A percentile compares a stretch with the other conserved stretches of the same genome.
phyloP scores from a whole-genome alignment of 306 rosid species.

The Cicer pinnatifidum region DNA sequence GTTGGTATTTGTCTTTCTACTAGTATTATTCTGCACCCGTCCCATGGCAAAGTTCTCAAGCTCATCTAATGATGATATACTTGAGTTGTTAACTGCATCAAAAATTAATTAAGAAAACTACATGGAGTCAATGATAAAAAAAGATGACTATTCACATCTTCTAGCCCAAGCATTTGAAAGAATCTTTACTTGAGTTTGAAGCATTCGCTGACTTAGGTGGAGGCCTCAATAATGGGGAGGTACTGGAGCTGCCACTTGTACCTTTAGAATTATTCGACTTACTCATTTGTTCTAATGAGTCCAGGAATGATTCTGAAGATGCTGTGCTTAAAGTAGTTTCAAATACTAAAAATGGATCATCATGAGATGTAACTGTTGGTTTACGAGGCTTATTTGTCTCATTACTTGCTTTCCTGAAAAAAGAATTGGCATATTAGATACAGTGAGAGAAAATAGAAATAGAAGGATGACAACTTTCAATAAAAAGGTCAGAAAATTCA shows the following conservation, averaged over 20 bases:
- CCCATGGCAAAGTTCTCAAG: slow-evolving; percentile 83
- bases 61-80: slow-evolving; percentile 69
- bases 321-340: slow-evolving; percentile 59
- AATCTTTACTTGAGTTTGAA: slow-evolving; percentile 56
- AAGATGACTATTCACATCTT: slow-evolving; percentile 8
- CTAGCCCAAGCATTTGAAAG: slow-evolving; percentile 45
- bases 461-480: slow-evolving; percentile 17
- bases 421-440: slow-evolving; percentile 12
- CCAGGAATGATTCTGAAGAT: slow-evolving; percentile 56
- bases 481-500: slow-evolving; percentile 17
- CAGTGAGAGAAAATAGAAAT: slow-evolving; percentile 15
- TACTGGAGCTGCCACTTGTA: slow-evolving; percentile 45
- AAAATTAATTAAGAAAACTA: slow-evolving; percentile 14
- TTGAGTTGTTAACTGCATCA: slow-evolving; percentile 58
- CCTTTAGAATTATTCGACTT: slow-evolving; percentile 56
- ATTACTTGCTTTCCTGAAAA: slow-evolving; percentile 38
- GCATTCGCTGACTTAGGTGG: slow-evolving; percentile 66
- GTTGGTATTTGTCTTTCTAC: slow-evolving; percentile 45
- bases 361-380: slow-evolving; percentile 47
- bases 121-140: slow-evolving; percentile 32
- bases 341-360: slow-evolving; percentile 71
- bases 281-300: slow-evolving; percentile 57
- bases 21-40: slow-evolving; percentile 49
- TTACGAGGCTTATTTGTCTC: slow-evolving; percentile 42
- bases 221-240: slow-evolving; percentile 59